Evolutionary conservation across 306 rosid species (phyloP).

Genomic region (Gillenia trifoliata): DNA sequence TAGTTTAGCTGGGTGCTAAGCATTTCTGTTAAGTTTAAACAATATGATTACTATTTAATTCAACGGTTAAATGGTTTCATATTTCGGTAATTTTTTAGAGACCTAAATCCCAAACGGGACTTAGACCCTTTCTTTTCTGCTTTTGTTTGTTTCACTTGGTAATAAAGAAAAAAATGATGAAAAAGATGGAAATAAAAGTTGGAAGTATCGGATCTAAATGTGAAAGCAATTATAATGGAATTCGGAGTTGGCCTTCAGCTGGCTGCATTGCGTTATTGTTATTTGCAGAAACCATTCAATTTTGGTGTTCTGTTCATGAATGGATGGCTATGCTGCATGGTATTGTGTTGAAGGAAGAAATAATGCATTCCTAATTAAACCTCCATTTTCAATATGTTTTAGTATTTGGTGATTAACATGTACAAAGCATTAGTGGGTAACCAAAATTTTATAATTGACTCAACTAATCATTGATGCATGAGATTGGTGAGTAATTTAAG

Average conservation of each 20-base stretch:
- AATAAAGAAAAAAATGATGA: neutral
- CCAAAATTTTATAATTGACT: neutral
- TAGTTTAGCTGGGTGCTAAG: neutral
- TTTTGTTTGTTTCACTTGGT: conserved; percentile 7
- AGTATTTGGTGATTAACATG: neutral
- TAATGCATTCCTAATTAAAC: neutral
- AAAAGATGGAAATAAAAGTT: neutral
- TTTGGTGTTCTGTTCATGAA: neutral
- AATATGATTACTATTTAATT: too few species aligned
- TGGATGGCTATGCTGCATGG: neutral
- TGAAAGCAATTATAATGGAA: neutral
- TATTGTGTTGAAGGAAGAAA: neutral
- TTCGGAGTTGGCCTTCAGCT: neutral
- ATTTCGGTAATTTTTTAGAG: too few species aligned
- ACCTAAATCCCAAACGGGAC: too few species aligned
- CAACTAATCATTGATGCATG: neutral
- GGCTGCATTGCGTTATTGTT: neutral
- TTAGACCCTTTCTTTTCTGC: neutral
- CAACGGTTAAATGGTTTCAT: too few species aligned
- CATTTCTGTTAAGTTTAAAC: too few species aligned
- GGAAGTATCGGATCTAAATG: neutral
- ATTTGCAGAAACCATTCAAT: neutral
- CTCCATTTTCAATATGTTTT: neutral
- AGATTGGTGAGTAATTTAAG: neutral
- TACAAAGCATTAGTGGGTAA: neutral